phyloP scores from a whole-genome alignment of 2,329 filamentous ascomycete genomes.

The Pseudogymnoascus sp. region DNA sequence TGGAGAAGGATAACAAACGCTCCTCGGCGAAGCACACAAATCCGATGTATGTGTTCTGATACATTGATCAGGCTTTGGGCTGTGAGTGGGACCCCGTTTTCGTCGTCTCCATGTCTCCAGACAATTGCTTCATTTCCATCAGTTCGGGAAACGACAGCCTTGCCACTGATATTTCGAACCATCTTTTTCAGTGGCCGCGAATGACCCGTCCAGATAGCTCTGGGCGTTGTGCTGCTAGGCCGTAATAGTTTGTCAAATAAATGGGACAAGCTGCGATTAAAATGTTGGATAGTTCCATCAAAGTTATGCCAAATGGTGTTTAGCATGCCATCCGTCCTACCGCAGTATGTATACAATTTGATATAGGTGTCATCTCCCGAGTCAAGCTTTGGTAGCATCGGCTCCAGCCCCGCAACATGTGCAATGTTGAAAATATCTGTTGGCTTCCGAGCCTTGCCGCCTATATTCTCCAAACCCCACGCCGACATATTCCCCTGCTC shows the following conservation, averaged over 20 bases:
- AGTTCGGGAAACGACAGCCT: slow-evolving; percentile 74
- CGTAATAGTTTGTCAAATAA: slow-evolving; percentile 68
- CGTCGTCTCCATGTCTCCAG: slow-evolving; percentile 62
- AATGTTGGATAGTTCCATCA: slow-evolving; percentile 76
- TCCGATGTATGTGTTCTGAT: slow-evolving; percentile 67
- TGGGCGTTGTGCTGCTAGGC: slow-evolving; percentile 51
- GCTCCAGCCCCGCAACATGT: slow-evolving; percentile 57
- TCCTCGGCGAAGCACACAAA: slow-evolving; percentile 69
- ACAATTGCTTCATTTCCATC: slow-evolving; percentile 71
- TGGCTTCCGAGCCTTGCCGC: slow-evolving; percentile 57
- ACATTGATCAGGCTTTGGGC: slow-evolving; percentile 63
- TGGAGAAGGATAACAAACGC: slow-evolving; percentile 76
- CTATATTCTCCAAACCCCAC: slow-evolving; percentile 85
- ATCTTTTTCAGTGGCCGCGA: slow-evolving; percentile 75
- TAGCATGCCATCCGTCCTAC: slow-evolving; percentile 55
- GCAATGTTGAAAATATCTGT: slow-evolving; percentile 78
- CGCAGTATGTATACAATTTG: slow-evolving; percentile 68
- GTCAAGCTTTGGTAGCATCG: slow-evolving; percentile 31
- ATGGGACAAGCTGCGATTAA: slow-evolving; percentile 68
- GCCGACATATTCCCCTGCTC: slow-evolving; percentile 80
- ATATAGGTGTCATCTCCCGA: slow-evolving; percentile 39
- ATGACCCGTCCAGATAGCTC: slow-evolving; percentile 76
- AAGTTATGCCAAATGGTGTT: slow-evolving; percentile 76
- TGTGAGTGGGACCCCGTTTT: slow-evolving; percentile 47
- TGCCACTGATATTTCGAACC: slow-evolving; percentile 74